Conservation (phyloP, 768 basidiomycete genomes). For the Coprinopsis cinerea region DNA sequence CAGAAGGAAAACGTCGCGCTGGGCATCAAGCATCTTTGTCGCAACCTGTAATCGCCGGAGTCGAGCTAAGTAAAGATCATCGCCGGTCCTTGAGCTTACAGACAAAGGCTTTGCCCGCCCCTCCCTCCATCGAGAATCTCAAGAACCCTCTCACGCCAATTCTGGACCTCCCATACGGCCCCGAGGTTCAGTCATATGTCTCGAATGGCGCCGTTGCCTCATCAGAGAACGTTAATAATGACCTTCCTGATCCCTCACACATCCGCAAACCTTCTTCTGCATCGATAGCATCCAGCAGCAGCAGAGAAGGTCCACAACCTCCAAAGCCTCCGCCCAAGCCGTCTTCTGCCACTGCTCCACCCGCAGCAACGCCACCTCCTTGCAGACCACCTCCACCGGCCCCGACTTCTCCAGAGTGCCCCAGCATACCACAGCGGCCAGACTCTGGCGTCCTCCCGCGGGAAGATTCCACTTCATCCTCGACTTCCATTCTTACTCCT, state of each 20-base stretch:
- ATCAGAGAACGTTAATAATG: background rate
- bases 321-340: background rate
- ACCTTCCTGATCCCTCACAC: background rate
- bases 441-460: background rate
- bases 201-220: background rate
- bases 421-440: constrained; percentile 9
- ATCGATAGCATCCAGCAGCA: background rate
- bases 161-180: background rate
- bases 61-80: background rate
- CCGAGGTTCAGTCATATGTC: constrained; percentile 3
- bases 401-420: too few species aligned
- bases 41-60: background rate
- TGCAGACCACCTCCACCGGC: constrained; percentile 2
- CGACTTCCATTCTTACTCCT: constrained; percentile 22
- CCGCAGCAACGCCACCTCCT: background rate
- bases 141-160: constrained; percentile 9
- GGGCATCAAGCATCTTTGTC: constrained; percentile 6
- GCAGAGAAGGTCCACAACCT: background rate
- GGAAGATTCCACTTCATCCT: constrained; percentile 15
- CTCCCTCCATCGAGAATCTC: background rate
- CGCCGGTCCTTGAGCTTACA: constrained; percentile 4
- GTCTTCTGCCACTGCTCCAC: background rate
- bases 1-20: background rate
- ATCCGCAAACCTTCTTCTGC: background rate
- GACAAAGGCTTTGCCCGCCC: background rate